A percentile compares a stretch with the other conserved stretches of the same genome.
Conservation (phyloP, 208 protist genomes). For the Strigomonas culicis region DNA sequence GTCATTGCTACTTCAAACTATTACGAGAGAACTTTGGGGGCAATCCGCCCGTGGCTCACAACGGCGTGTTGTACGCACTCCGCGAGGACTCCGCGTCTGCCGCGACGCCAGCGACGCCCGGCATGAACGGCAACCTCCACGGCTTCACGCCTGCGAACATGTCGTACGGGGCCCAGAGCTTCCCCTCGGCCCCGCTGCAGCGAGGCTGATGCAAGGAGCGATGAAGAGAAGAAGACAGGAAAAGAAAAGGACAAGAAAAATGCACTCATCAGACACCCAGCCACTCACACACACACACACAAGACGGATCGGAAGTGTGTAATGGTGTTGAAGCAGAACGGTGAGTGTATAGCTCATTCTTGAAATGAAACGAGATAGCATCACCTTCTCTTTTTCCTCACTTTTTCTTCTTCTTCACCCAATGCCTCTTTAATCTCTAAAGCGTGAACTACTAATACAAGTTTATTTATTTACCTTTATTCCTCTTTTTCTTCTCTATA, state of each 20-base stretch:
- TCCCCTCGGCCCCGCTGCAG: constrained; percentile 33
- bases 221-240: no score
- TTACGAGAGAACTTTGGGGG: constrained; percentile 85
- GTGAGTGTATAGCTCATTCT: no score
- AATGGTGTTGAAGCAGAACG: no score
- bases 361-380: no score
- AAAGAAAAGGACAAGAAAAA: no score
- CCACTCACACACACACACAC: no score
- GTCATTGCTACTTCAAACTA: constrained; percentile 98
- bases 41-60: constrained; percentile 75
- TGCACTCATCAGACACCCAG: neutral
- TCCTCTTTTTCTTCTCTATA: constrained; percentile 2
- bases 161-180: constrained; percentile 23
- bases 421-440: neutral
- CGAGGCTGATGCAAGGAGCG: no score
- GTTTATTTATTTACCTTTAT: constrained; percentile 1
- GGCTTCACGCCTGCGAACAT: constrained; percentile 32
- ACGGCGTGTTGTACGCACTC: constrained; percentile 95
- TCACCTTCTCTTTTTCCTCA: neutral
- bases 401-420: neutral
- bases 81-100: constrained; percentile 81
- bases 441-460: no score
- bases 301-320: no score
- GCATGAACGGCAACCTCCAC: constrained; percentile 17
- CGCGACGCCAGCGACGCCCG: constrained; percentile 59